phyloP scores from a whole-genome alignment of 306 rosid genomes.

The Myrica gale region DNA sequence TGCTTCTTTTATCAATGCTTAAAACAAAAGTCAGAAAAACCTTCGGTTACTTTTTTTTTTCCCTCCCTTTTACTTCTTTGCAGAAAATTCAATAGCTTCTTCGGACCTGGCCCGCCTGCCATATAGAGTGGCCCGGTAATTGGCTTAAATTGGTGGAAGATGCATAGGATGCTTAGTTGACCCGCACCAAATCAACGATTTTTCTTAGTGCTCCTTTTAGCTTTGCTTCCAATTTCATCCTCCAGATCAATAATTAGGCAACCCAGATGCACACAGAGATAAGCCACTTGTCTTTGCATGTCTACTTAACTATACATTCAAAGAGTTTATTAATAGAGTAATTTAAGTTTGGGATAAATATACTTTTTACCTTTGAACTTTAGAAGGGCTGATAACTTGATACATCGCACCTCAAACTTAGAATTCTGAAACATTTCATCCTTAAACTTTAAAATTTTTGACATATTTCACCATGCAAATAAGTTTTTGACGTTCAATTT shows the following conservation, averaged over 20 bases:
- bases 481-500: too few species aligned
- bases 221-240: slow-evolving; percentile 42
- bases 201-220: slow-evolving; percentile 10
- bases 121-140: neutral
- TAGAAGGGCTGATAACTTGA: too few species aligned
- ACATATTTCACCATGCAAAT: too few species aligned
- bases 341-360: neutral
- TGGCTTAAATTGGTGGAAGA: slow-evolving; percentile 7
- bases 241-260: neutral
- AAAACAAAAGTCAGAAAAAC: too few species aligned
- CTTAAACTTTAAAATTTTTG: too few species aligned
- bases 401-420: too few species aligned
- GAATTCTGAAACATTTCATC: too few species aligned
- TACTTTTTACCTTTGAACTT: too few species aligned
- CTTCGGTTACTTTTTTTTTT: too few species aligned
- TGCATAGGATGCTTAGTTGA: slow-evolving; percentile 35
- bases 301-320: neutral
- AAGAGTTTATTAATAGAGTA: neutral
- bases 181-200: slow-evolving; percentile 31
- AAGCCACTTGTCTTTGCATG: neutral
- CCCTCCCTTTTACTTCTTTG: neutral
- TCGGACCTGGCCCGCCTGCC: neutral
- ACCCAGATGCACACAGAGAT: neutral
- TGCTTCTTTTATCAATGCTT: too few species aligned
- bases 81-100: neutral